phyloP scores from a whole-genome alignment of 768 basidiomycete genomes.

The Crepidotus variabilis region DNA sequence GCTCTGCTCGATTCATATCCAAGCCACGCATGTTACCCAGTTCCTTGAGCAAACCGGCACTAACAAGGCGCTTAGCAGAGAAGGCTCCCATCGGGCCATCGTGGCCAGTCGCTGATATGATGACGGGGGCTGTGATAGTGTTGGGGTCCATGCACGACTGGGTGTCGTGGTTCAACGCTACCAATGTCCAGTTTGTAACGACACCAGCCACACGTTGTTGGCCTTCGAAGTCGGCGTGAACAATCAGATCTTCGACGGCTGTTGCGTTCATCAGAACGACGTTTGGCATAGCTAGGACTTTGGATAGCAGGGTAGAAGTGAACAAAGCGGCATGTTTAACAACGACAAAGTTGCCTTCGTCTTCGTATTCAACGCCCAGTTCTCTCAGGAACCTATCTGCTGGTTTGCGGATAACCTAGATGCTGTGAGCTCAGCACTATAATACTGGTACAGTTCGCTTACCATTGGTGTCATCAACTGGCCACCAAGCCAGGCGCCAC shows the following conservation, averaged over 20 bases:
- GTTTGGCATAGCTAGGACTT: constrained; percentile 66
- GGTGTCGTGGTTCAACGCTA: constrained; percentile 63
- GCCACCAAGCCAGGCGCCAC: constrained; percentile 76
- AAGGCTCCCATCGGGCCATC: constrained; percentile 83
- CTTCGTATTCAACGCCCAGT: constrained; percentile 71
- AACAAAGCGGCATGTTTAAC: constrained; percentile 82
- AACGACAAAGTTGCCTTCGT: constrained; percentile 74
- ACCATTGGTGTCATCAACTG: constrained; percentile 82
- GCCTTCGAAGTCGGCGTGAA: constrained; percentile 52
- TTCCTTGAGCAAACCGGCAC: constrained; percentile 67
- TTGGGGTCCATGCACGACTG: constrained; percentile 80
- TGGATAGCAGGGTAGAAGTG: constrained; percentile 71
- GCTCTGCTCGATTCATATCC: constrained; percentile 81
- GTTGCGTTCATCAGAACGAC: constrained; percentile 77
- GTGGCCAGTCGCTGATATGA: constrained; percentile 71
- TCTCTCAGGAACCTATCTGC: constrained; percentile 68
- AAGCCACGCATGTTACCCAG: constrained; percentile 78
- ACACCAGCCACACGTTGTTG: constrained; percentile 51
- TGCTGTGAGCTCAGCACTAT: background rate
- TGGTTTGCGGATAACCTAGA: constrained; percentile 72
- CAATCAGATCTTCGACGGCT: constrained; percentile 77
- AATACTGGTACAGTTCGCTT: constrained; percentile 5
- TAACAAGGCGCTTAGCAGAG: constrained; percentile 74
- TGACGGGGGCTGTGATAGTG: constrained; percentile 75
- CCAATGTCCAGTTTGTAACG: constrained; percentile 50